Evolutionary conservation across 2,329 filamentous ascomycete genomes (phyloP).

Genomic region (Aureobasidium sp.): DNA sequence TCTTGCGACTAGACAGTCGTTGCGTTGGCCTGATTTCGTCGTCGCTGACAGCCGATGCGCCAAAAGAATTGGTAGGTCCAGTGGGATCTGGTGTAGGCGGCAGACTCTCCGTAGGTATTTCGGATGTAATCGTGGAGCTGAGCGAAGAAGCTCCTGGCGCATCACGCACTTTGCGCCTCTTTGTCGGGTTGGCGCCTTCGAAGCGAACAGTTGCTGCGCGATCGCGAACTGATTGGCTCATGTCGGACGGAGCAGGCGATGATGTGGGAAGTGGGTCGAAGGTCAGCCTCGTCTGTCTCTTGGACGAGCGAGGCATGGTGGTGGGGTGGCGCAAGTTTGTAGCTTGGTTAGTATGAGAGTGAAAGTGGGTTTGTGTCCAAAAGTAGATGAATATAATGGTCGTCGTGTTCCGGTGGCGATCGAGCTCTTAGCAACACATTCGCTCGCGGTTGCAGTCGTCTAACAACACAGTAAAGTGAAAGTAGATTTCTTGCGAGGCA

Average conservation of each 20-base stretch:
- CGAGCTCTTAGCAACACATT: neutral
- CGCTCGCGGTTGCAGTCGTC: neutral
- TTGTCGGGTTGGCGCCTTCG: slow-evolving; percentile 20
- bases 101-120: slow-evolving; percentile 9
- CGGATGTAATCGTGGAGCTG: neutral
- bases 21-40: slow-evolving; percentile 19
- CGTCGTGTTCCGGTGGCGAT: neutral
- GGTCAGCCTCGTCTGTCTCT: slow-evolving; percentile 33
- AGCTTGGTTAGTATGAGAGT: too few relatives aligned
- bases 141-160: neutral
- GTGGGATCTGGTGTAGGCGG: slow-evolving; percentile 20
- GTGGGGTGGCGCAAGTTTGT: neutral
- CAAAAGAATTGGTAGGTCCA: slow-evolving; percentile 12
- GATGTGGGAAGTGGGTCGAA: slow-evolving; percentile 36
- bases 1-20: slow-evolving; percentile 16
- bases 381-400: neutral
- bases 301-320: slow-evolving; percentile 14
- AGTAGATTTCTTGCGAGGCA: neutral
- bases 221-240: slow-evolving; percentile 25
- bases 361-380: neutral
- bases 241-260: slow-evolving; percentile 28
- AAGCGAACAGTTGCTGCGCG: slow-evolving; percentile 27
- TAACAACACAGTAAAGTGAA: neutral
- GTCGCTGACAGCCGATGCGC: slow-evolving; percentile 16
- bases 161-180: slow-evolving; percentile 20